These are phyloP conservation scores for Colletotrichum noveboracense DNA, from an alignment of 2,329 filamentous ascomycete genomes.

Conservation along the genomic window DNA sequence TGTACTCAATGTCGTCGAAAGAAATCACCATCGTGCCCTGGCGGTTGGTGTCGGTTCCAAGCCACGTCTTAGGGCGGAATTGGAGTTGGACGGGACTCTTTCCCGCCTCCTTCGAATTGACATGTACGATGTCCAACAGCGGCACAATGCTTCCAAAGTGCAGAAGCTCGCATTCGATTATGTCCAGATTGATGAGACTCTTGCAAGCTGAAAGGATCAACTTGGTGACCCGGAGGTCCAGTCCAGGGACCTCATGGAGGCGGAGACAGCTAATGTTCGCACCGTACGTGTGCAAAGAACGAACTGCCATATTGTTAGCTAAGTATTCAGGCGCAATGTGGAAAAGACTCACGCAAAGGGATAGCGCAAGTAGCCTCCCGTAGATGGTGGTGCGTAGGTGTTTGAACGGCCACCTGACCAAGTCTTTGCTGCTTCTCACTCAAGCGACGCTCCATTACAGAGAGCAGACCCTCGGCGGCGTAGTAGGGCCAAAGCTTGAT, in stretches of 20 bases:
- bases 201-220: conserved; percentile 24
- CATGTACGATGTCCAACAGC: conserved; percentile 24
- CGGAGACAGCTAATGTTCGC: conserved; percentile 24
- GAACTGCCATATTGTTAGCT: neutral
- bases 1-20: neutral
- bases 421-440: neutral
- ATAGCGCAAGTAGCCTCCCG: neutral
- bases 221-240: conserved; percentile 25
- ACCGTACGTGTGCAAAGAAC: conserved; percentile 12
- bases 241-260: conserved; percentile 27
- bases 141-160: conserved; percentile 25
- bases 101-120: conserved; percentile 18
- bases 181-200: conserved; percentile 24
- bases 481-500: neutral
- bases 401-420: neutral
- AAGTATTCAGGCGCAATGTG: neutral
- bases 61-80: conserved; percentile 7
- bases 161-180: conserved; percentile 34
- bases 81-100: conserved; percentile 22
- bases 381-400: neutral
- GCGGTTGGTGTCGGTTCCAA: neutral
- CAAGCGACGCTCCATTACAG: neutral
- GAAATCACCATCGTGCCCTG: conserved; percentile 10
- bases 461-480: neutral
- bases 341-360: neutral